Base-by-base conservation (phyloP, 768 basidiomycete genomes). In the Kwoniella bestiolae region DNA sequence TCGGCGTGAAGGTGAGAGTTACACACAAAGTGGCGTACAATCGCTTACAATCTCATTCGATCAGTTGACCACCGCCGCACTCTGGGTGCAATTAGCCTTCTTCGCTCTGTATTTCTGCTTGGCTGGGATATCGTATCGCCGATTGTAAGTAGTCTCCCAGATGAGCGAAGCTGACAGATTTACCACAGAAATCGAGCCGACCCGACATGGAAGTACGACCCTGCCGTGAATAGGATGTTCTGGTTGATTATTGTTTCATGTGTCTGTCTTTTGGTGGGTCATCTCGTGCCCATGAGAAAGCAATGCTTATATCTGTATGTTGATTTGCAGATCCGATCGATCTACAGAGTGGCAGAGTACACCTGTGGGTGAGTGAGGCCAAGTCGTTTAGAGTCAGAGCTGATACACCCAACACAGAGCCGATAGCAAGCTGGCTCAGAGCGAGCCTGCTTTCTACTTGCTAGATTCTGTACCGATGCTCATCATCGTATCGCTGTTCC, bases 401-500 rank as follows among this genome's bases (percentile, higher is more conserved):
- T 9, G 16, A 11, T 32, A 34, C 23, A 41, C 7, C 56, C 2
- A 11, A 28, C 16, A 32, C 59, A 67, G 66, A 2, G 59, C 60
- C 73, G 64, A 77, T 21, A 87, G 87, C 2, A 81, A 82, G 38
- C 83, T 90, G 18, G 84, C 86, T 4, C 86, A 83, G 3, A 85
- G 84, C 2, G 88, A 90, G 76, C 78, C 72, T 3, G 86, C 84
- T 66, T 90, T 90, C 79, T 91, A 89, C 72, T 85, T 81, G 1
- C 82, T 90, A 35, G 87, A 91, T 75, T 85, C 87, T 0, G 82
- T 89, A 8, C 89, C 88, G 14, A 83, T 90, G 11, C 84, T 87
- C 63, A 71, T 89, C 38, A 86, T 88, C 29, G 84, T 87, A 49
- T 77, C 78, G 0, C 79, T 86, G 8, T 89, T 88, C 68, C 79